Conservation (phyloP, 78 protist species). For the Tieghemostelium lacteum region DNA sequence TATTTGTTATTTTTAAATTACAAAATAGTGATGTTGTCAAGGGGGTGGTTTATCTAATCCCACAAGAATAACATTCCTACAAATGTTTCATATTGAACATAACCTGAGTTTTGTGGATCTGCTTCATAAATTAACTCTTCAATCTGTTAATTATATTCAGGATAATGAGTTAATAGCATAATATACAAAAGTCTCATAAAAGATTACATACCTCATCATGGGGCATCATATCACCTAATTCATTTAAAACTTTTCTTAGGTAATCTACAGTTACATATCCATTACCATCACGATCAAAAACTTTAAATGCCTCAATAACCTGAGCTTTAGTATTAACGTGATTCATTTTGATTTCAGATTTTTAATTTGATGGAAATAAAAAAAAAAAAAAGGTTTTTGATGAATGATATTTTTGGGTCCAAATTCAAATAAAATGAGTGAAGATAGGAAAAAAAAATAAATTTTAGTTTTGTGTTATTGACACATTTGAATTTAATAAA, state of each 20-base stretch:
- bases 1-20: too few relatives aligned
- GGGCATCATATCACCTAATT: constrained; percentile 79
- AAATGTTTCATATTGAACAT: constrained; percentile 72
- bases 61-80: constrained; percentile 72
- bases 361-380: too few relatives aligned
- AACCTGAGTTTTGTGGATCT: constrained; percentile 74
- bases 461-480: too few relatives aligned
- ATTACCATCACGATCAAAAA: constrained; percentile 76
- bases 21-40: too few relatives aligned
- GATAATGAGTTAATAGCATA: not conserved
- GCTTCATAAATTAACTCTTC: constrained; percentile 77
- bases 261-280: constrained; percentile 74
- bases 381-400: too few relatives aligned
- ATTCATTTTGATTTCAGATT: not conserved
- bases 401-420: too few relatives aligned
- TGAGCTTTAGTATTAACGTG: not conserved
- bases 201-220: constrained; percentile 35
- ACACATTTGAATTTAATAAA: too few relatives aligned
- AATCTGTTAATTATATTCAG: constrained; percentile 9
- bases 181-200: not conserved
- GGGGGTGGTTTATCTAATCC: too few relatives aligned
- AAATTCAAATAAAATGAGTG: too few relatives aligned
- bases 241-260: constrained; percentile 77
- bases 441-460: too few relatives aligned
- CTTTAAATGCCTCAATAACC: constrained; percentile 76